Evolutionary conservation across 2,329 filamentous ascomycete genomes (phyloP).

Genomic region (Ophiocordyceps camponoti-leonardi): DNA sequence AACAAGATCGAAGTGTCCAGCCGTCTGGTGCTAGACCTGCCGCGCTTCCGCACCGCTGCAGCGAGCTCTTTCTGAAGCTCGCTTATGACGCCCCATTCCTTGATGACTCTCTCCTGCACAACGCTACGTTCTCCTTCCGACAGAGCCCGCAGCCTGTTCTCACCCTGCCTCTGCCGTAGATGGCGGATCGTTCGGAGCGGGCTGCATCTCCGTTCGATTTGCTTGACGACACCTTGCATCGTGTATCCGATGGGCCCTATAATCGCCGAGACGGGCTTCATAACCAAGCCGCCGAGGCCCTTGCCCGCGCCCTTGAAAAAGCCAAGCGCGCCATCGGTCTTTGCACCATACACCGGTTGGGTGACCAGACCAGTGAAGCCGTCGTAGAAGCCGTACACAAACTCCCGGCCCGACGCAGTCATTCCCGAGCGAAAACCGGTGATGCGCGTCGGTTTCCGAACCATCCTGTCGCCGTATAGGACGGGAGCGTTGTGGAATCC

Average conservation of each 20-base stretch:
- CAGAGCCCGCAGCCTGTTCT: slow-evolving; percentile 23
- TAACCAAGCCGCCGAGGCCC: slow-evolving; percentile 44
- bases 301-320: slow-evolving; percentile 40
- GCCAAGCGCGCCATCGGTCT: slow-evolving; percentile 28
- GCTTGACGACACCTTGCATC: slow-evolving; percentile 46
- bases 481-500: slow-evolving; percentile 56
- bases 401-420: slow-evolving; percentile 41
- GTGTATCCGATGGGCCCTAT: slow-evolving; percentile 44
- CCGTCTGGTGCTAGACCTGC: background rate
- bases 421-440: slow-evolving; percentile 49
- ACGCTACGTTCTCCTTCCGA: background rate
- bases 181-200: slow-evolving; percentile 36
- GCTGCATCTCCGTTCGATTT: slow-evolving; percentile 35
- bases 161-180: slow-evolving; percentile 41
- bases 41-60: background rate
- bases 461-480: slow-evolving; percentile 53
- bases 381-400: slow-evolving; percentile 47
- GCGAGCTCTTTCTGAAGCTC: background rate
- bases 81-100: background rate
- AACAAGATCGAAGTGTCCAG: background rate
- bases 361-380: slow-evolving; percentile 44
- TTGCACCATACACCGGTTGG: slow-evolving; percentile 40
- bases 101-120: background rate
- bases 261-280: slow-evolving; percentile 47
- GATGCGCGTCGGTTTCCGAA: slow-evolving; percentile 43